Base-by-base conservation (phyloP, 495 filamentous ascomycete genomes). In the Lasiosphaeria ovina region DNA sequence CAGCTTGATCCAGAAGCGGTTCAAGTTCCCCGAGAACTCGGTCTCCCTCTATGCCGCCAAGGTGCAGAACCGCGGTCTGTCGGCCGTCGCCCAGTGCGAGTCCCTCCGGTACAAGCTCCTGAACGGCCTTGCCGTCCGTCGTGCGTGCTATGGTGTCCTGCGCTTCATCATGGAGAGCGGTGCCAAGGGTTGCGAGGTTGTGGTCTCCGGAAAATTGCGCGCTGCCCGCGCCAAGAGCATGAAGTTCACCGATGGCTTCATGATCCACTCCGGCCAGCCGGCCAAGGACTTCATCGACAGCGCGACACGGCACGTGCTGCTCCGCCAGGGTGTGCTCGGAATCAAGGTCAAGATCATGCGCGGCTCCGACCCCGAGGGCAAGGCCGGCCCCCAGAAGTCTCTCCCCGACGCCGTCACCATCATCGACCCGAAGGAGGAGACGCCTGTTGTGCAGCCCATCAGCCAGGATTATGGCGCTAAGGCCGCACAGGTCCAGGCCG, bases 321-420 rank as follows among this genome's bases (percentile, higher is more conserved):
- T 98, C 76, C 90, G 94, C 80, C 94, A 98, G 84, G 94, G 94
- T 88, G 94, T 98, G 66, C 85, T 98, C 60, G 94, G 94, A 82
- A 98, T 98, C 87, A 98, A 98, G 86, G 94, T 98, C 76, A 98
- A 98, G 92, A 98, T 98, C 83, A 98, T 98, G 94, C 94, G 94
- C 77, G 95, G 95, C 73, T 94, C 89, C 73, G 94, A 98, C 83
- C 94, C 95, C 74, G 94, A 98, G 83, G 93, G 93, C 86, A 98
- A 98, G 87, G 84, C 89, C 72, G 95, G 95, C 66, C 92, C 93
- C 63, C 88, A 90, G 79, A 97, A 98, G 85, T 88, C 92, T 66
- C 88, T 98, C 59, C 94, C 94, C 65, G 94, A 98, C 80, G 90
- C 91, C 75, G 94, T 98, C 76, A 97, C 92, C 73, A 91, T 98